Base-by-base conservation (phyloP, 176 grass and related monocot species). In the Avena atlantica region DNA sequence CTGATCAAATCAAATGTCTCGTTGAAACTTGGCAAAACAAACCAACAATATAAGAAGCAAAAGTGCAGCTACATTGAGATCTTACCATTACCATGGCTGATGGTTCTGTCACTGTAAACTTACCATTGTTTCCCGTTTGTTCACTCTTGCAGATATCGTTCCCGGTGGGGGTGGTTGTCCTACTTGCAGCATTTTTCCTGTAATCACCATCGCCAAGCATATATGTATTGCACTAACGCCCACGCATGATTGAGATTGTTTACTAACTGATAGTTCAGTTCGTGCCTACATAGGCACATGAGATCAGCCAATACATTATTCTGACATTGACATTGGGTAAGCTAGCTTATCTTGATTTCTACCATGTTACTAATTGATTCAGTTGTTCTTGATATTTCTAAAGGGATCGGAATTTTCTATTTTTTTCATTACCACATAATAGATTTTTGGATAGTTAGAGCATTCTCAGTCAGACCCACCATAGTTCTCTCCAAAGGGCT, bases 71-170 rank as follows among this genome's bases (percentile, higher is more conserved):
- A 55, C 62, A 23, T 69, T 82, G 25, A 15, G 27, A 11, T 37
- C 23, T 69, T 69, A 20, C 23, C 23, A 17, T 68, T 47, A 24
- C 25, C 44, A 69, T 67, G 66, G 17, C 37, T 74, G 71, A 24
- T 75, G 67, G 16, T 12, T 80, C 9, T 19, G 14, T 83, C 29
- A 56, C 74, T 34, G 34, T 12, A 81, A 50, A 14, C 70, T 93
- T 63, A 72, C 68, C 34, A 53, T 31, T 76, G 12, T 53, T 27
- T 76, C 76, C 15, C 51, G n/a, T 64, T 57, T 90, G 31, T 66
- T 89, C 78, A 34, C 63, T 58, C 24, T 89, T 87, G 78, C 90
- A 95, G 93, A 84, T 78, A 59, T 15, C 86, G 74, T 81, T 92
- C 80, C 75, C 15, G 83, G 40, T 89, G 50, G 67, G 82, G 81